Evolutionary conservation across 148 eudicot species (phyloP).

Genomic region (Chenopodium formosanum): DNA sequence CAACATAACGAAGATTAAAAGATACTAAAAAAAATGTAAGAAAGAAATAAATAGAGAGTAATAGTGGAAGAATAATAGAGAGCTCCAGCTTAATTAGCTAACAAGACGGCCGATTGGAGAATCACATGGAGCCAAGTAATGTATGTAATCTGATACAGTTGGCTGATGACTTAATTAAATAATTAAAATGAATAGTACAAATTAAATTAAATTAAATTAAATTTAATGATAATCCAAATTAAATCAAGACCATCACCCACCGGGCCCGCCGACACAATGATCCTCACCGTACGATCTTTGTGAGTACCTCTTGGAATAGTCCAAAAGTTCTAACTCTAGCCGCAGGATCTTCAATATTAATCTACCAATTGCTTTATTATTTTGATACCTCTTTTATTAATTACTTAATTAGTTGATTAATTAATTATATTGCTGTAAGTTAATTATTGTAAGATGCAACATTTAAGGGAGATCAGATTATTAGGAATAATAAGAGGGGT

Average conservation of each 20-base stretch:
- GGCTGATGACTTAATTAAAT: conserved; percentile 16
- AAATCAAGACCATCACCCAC: conserved; percentile 19
- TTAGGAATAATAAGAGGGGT: conserved; percentile 13
- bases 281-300: conserved; percentile 47
- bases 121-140: conserved; percentile 58
- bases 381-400: background rate
- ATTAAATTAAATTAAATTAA: background rate
- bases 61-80: conserved; percentile 7
- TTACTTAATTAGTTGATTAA: background rate
- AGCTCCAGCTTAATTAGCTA: conserved; percentile 11
- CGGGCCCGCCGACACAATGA: conserved; percentile 45
- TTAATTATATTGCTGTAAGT: background rate
- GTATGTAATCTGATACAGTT: conserved; percentile 40
- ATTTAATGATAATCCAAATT: conserved; percentile 18
- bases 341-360: conserved; percentile 19
- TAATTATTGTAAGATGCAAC: background rate
- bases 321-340: conserved; percentile 32
- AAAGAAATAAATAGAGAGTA: background rate
- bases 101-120: conserved; percentile 43
- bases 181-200: background rate
- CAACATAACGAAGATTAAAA: background rate
- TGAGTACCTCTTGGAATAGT: conserved; percentile 31
- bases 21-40: background rate
- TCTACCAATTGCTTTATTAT: background rate
- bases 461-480: conserved; percentile 2